Conservation (phyloP, 257 asterid species). For the Lavandula angustifolia region DNA sequence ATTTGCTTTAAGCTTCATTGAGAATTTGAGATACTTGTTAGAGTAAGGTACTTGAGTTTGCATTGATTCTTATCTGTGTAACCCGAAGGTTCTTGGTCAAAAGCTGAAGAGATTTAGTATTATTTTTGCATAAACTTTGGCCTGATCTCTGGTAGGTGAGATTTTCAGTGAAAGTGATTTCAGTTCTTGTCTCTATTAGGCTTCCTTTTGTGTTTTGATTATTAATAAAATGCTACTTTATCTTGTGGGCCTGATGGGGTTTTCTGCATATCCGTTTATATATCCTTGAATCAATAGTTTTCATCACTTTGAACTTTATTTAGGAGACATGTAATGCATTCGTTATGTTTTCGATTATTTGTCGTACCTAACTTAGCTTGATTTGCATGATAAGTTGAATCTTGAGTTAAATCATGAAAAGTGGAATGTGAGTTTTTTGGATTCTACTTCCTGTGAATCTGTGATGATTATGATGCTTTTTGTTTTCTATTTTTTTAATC, state of each 20-base stretch:
- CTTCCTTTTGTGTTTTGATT: conserved; percentile 35
- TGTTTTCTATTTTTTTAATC: neutral
- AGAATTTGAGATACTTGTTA: conserved; percentile 13
- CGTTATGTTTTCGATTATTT: conserved; percentile 11
- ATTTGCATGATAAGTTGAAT: too few species aligned
- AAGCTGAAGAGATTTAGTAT: conserved; percentile 29
- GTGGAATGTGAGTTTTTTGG: conserved; percentile 19
- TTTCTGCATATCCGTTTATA: conserved; percentile 31
- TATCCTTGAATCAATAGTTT: conserved; percentile 33
- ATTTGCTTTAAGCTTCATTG: conserved; percentile 29
- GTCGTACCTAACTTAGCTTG: neutral
- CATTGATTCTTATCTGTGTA: too few species aligned
- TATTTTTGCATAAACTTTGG: conserved; percentile 26
- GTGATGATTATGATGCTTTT: conserved; percentile 20
- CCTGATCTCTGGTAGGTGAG: conserved; percentile 40
- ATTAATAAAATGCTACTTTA: conserved; percentile 33
- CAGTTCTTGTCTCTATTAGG: conserved; percentile 46
- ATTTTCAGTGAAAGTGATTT: conserved; percentile 50
- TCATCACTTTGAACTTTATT: conserved; percentile 24
- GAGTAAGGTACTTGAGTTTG: neutral
- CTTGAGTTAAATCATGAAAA: too few species aligned
- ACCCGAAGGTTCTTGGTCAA: conserved; percentile 22
- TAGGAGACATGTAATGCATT: conserved; percentile 18
- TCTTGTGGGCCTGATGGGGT: conserved; percentile 49
- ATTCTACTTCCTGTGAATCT: conserved; percentile 18